Evolutionary conservation across 495 filamentous ascomycete species (phyloP).

Genomic region (Stereocaulon alpinum): DNA sequence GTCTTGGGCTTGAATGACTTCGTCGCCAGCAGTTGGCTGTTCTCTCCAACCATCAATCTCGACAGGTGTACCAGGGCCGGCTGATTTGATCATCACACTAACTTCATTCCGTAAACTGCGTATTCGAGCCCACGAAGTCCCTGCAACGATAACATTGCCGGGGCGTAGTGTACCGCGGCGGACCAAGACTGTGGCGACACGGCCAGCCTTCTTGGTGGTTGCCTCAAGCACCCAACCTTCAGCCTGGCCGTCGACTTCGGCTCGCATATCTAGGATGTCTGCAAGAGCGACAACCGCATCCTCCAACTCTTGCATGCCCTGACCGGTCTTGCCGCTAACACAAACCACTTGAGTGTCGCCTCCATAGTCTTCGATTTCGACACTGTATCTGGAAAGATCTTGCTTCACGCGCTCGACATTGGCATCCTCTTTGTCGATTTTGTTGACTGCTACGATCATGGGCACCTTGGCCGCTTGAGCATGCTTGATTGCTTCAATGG

Average conservation of each 20-base stretch:
- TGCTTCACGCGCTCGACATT: constrained; percentile 74
- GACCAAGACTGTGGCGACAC: constrained; percentile 81
- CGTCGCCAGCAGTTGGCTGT: constrained; percentile 78
- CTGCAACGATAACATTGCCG: constrained; percentile 82
- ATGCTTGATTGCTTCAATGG: constrained; percentile 91
- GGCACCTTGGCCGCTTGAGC: constrained; percentile 83
- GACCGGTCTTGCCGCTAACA: constrained; percentile 88
- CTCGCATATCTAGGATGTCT: constrained; percentile 83
- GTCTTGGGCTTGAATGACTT: constrained; percentile 68
- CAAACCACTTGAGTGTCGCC: constrained; percentile 87
- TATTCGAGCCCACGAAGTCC: constrained; percentile 73
- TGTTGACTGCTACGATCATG: constrained; percentile 97
- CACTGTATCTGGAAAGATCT: constrained; percentile 72
- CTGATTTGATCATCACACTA: constrained; percentile 56
- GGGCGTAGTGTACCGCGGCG: constrained; percentile 71
- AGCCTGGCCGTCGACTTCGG: constrained; percentile 61
- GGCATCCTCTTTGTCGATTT: constrained; percentile 79
- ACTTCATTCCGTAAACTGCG: constrained; percentile 78
- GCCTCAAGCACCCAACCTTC: constrained; percentile 95
- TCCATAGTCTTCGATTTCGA: constrained; percentile 91
- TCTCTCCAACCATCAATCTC: constrained; percentile 93
- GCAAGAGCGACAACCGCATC: constrained; percentile 74
- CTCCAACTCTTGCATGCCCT: constrained; percentile 85
- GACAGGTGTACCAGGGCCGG: constrained; percentile 80
- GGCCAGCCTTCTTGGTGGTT: constrained; percentile 77